Percentiles rank a stretch among this genome's conserved stretches.
phyloP scores from a whole-genome alignment of 106 monocot species.

The Iris macrosiphon region DNA sequence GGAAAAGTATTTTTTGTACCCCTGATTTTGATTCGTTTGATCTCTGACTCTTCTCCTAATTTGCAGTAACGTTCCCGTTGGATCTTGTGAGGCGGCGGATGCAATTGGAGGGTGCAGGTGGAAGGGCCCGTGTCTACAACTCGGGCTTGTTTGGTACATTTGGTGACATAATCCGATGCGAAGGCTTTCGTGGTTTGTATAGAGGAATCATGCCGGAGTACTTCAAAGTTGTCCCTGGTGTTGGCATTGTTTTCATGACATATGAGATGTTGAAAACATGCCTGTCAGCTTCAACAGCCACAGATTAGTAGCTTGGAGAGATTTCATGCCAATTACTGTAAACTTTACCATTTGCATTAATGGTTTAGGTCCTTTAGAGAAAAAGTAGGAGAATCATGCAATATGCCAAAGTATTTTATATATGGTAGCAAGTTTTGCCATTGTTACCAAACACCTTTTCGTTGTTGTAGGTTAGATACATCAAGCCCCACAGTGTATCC shows the following conservation, averaged over 20 bases:
- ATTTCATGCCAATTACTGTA: background rate
- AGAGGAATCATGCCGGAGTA: constrained; percentile 63
- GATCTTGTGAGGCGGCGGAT: constrained; percentile 68
- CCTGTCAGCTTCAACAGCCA: constrained; percentile 4
- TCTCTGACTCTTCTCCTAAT: background rate
- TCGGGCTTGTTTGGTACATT: constrained; percentile 45
- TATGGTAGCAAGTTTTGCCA: constrained; percentile 8
- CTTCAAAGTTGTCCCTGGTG: constrained; percentile 63
- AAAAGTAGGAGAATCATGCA: background rate
- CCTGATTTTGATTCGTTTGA: too few species aligned
- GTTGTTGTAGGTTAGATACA: background rate
- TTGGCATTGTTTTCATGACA: constrained; percentile 75
- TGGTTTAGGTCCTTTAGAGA: background rate
- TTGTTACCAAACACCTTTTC: background rate
- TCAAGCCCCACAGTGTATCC: background rate
- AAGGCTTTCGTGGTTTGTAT: constrained; percentile 64
- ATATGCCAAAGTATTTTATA: background rate
- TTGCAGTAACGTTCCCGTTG: constrained; percentile 64
- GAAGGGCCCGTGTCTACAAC: constrained; percentile 48
- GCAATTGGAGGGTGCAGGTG: constrained; percentile 70
- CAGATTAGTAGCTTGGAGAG: too few species aligned
- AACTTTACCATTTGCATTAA: background rate
- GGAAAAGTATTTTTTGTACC: too few species aligned
- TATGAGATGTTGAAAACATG: constrained; percentile 38
- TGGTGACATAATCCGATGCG: constrained; percentile 40